phyloP scores from a whole-genome alignment of 1,284 basidiomycete genomes.

The Apiotrichum mycotoxinovorans region DNA sequence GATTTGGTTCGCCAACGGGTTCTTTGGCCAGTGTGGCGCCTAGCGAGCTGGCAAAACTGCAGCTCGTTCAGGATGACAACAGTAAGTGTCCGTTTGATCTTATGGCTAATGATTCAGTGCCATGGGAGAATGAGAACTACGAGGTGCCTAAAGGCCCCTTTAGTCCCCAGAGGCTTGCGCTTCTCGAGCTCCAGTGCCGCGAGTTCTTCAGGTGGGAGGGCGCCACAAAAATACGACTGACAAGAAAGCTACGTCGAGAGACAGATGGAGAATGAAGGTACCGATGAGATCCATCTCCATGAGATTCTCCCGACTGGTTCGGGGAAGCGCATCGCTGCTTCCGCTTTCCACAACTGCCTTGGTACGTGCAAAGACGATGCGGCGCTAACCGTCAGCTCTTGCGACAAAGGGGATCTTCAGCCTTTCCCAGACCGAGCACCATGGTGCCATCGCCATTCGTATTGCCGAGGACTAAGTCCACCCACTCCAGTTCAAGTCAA shows the following conservation, averaged over 20 bases:
- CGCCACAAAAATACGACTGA: not conserved
- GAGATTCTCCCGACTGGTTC: slow-evolving; percentile 20
- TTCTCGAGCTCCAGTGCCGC: slow-evolving; percentile 38
- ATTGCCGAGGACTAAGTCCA: slow-evolving; percentile 7
- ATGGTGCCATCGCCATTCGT: slow-evolving; percentile 24
- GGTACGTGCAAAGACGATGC: slow-evolving; percentile 21
- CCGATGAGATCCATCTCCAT: slow-evolving; percentile 66
- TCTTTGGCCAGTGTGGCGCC: not conserved
- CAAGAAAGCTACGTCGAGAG: slow-evolving; percentile 27
- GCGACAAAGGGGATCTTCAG: slow-evolving; percentile 36
- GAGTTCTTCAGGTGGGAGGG: slow-evolving; percentile 34
- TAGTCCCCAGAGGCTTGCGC: slow-evolving; percentile 32
- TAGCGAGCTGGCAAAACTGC: too few species aligned
- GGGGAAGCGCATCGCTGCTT: slow-evolving; percentile 28
- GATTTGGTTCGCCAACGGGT: not conserved
- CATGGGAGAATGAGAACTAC: not conserved
- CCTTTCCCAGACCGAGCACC: slow-evolving; percentile 25
- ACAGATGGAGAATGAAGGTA: slow-evolving; percentile 31
- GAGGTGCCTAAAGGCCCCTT: slow-evolving; percentile 10
- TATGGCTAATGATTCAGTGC: not conserved
- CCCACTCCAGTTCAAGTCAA: not conserved
- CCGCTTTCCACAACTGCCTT: slow-evolving; percentile 43
- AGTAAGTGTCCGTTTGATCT: too few species aligned
- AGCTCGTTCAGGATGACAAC: too few species aligned
- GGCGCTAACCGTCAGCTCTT: slow-evolving; percentile 25